phyloP scores from a whole-genome alignment of 2,329 filamentous ascomycete species.

The Geoglossum cookeanum region DNA sequence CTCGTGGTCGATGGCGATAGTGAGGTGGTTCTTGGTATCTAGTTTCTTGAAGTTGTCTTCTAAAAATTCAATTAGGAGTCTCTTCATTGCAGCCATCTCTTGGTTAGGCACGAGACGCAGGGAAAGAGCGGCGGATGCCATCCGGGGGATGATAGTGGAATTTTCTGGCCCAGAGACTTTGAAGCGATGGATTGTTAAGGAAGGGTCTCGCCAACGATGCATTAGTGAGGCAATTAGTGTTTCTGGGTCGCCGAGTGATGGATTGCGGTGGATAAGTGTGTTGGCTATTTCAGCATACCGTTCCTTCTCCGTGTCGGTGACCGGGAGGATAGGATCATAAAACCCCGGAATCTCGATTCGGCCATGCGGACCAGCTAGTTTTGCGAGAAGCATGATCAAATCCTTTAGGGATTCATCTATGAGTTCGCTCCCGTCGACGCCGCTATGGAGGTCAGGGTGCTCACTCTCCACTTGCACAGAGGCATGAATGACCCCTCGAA shows the following conservation, averaged over 20 bases:
- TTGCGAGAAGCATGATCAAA: constrained; percentile 63
- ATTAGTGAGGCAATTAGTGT: constrained; percentile 71
- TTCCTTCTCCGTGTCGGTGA: constrained; percentile 56
- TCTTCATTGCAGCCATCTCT: constrained; percentile 59
- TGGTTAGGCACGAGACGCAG: constrained; percentile 88
- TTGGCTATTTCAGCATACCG: constrained; percentile 72
- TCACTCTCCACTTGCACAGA: constrained; percentile 74
- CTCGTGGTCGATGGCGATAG: constrained; percentile 72
- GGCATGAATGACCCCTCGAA: constrained; percentile 84
- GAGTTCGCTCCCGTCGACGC: constrained; percentile 85
- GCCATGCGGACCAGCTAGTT: constrained; percentile 63
- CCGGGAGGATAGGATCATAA: constrained; percentile 62
- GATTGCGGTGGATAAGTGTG: constrained; percentile 53
- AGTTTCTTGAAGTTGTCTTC: constrained; percentile 52
- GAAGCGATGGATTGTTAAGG: constrained; percentile 82
- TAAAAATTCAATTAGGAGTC: constrained; percentile 47
- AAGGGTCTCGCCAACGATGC: constrained; percentile 88
- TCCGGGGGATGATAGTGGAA: constrained; percentile 75
- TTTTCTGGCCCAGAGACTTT: constrained; percentile 78
- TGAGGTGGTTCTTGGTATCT: constrained; percentile 62
- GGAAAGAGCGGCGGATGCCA: constrained; percentile 75
- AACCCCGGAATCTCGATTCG: constrained; percentile 72
- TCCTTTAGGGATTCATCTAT: constrained; percentile 86
- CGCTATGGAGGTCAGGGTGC: constrained; percentile 79
- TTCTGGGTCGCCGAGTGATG: constrained; percentile 41